Base-by-base conservation (phyloP, 306 rosid genomes). In the Benincasa hispida region DNA sequence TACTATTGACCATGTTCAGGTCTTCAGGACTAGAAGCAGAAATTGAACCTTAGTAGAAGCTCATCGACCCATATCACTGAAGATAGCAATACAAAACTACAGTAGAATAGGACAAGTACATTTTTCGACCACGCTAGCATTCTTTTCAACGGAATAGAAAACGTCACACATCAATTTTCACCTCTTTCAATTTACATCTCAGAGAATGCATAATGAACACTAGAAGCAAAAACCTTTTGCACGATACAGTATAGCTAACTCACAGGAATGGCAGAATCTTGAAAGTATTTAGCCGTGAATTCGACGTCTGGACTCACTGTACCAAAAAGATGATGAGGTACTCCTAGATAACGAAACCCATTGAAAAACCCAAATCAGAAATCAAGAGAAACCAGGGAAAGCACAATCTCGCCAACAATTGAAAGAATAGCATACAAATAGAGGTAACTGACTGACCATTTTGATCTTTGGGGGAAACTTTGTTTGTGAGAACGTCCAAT, bases 301-400 rank as follows among this genome's bases (percentile, higher is more conserved):
- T 93, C 98, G 0, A 81, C 76, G 30, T 86, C 82, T 2, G 97
- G 94, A 51, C 82, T 83, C 6, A 91, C 81, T 11, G 88, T 83
- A 27, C 98, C 98, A 63, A 91, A 81, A 5, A 93, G 96, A 88
- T 93, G 98, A 82, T 93, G 98, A 55, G 83, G 85, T 73, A 93
- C 91, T 21, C 94, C 98, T 93, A 28, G 72, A 84, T 42, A 55
- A 2, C 14, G 24, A 75, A 39, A 55, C 30, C 63, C 48, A 61
- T 28, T 30, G 39, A 66, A 8, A 32, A n/a, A 17, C 55, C 47
- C 17, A 73, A 12, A 73, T 27, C 24, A 82, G 28, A 85, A 75
- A 83, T 37, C 41, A 70, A 24, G 17, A 55, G 34, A 14, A 69
- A 45, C 11, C 53, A 39, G 34, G 32, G 19, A 12, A 21, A 67